Conservation (phyloP, 352 stramenopile genomes). For the Phytophthora sojae region DNA sequence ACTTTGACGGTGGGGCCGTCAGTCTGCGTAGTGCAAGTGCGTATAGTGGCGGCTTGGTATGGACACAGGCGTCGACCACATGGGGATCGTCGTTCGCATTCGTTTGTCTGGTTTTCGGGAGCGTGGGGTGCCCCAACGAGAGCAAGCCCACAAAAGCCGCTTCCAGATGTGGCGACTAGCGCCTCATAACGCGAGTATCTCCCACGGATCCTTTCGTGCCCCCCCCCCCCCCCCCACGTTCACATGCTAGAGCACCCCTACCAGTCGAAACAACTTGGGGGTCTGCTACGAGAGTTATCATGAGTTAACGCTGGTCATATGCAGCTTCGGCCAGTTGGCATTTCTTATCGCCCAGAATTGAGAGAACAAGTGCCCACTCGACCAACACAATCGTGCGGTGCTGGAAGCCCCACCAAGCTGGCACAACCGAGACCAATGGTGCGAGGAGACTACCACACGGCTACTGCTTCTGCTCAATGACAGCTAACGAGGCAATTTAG, state of each 20-base stretch:
- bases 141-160: slow-evolving; percentile 6
- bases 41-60: background rate
- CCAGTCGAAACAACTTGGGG: background rate
- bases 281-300: background rate
- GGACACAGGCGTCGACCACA: slow-evolving; percentile 4
- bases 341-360: slow-evolving; percentile 15
- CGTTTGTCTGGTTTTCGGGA: slow-evolving; percentile 14
- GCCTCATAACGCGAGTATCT: slow-evolving; percentile 8
- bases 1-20: background rate
- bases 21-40: background rate
- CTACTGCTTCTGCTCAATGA: background rate
- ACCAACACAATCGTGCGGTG: background rate
- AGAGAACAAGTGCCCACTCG: background rate
- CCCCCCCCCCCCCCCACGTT: too few relatives aligned
- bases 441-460: background rate
- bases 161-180: slow-evolving; percentile 12
- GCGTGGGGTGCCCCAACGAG: background rate
- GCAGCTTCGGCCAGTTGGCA: background rate
- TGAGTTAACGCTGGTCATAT: background rate
- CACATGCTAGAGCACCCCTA: slow-evolving; percentile 9
- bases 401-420: background rate
- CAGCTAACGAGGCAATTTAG: background rate
- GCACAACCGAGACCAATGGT: background rate
- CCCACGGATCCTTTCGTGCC: background rate
- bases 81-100: slow-evolving; percentile 23